phyloP scores from a whole-genome alignment of 2,329 filamentous ascomycete genomes.

The Aspergillus nomiae region DNA sequence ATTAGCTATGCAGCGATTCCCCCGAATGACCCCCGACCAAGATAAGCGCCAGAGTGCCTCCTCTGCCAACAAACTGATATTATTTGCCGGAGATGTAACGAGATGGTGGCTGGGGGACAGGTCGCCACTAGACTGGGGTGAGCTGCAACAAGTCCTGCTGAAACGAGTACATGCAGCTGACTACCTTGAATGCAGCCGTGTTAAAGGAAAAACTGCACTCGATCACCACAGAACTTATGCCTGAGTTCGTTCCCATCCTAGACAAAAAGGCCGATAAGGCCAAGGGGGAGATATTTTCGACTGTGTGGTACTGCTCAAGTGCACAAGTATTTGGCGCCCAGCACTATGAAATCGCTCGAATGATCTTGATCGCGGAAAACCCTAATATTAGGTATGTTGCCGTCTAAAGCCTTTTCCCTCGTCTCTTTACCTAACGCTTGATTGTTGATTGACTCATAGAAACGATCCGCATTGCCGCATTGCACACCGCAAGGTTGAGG shows the following conservation, averaged over 20 bases:
- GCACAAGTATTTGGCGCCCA: slow-evolving; percentile 24
- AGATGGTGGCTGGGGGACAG: slow-evolving; percentile 23
- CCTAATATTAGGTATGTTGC: slow-evolving; percentile 18
- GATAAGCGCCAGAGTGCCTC: slow-evolving; percentile 14
- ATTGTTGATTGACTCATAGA: background rate
- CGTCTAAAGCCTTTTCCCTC: background rate
- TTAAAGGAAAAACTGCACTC: background rate
- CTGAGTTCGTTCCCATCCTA: slow-evolving; percentile 15
- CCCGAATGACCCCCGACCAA: slow-evolving; percentile 14
- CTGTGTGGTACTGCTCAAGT: slow-evolving; percentile 24
- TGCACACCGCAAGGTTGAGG: slow-evolving; percentile 20
- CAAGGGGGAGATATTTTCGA: slow-evolving; percentile 25
- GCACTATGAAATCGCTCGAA: slow-evolving; percentile 23
- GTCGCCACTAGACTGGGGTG: slow-evolving; percentile 18
- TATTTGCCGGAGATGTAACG: slow-evolving; percentile 24
- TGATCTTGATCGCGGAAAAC: slow-evolving; percentile 25
- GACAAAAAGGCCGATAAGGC: slow-evolving; percentile 17
- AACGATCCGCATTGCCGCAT: slow-evolving; percentile 9
- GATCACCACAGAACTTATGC: background rate
- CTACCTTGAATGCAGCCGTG: background rate
- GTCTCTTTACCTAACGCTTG: background rate
- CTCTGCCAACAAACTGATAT: slow-evolving; percentile 20
- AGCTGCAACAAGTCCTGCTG: background rate
- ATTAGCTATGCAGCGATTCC: slow-evolving; percentile 19
- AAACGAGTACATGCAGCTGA: background rate